Evolutionary conservation across 2,329 filamentous ascomycete genomes (phyloP).

Genomic region (Ophiosphaerella narmari): DNA sequence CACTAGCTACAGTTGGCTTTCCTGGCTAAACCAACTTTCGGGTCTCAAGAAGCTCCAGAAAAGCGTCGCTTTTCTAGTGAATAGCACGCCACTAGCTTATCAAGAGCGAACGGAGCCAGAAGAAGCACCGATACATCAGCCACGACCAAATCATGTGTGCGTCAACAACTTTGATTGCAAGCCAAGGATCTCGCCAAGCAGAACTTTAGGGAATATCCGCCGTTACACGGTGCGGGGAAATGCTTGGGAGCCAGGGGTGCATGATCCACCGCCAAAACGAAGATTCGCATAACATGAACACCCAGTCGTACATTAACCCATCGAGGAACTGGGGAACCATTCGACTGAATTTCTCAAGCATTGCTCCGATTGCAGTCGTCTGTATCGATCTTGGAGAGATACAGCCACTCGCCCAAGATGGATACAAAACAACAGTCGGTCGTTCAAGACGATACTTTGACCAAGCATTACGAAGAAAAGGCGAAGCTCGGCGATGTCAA

Average conservation of each 20-base stretch:
- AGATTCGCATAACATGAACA: slow-evolving; percentile 1
- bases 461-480: slow-evolving; percentile 24
- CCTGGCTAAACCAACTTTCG: background rate
- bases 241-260: slow-evolving; percentile 13
- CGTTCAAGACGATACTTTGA: slow-evolving; percentile 21
- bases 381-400: background rate
- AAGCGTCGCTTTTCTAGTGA: background rate
- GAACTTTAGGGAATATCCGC: slow-evolving; percentile 1
- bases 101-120: slow-evolving; percentile 2
- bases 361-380: background rate
- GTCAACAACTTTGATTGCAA: slow-evolving; percentile 1
- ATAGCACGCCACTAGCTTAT: background rate
- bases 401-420: background rate
- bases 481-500: slow-evolving; percentile 20
- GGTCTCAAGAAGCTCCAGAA: background rate
- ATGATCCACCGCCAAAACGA: slow-evolving; percentile 17
- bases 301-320: background rate
- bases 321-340: too few relatives aligned
- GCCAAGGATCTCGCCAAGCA: slow-evolving; percentile 17
- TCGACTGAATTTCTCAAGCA: background rate
- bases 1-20: background rate
- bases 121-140: slow-evolving; percentile 2
- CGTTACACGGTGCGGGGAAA: slow-evolving; percentile 29
- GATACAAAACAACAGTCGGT: slow-evolving; percentile 8
- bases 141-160: background rate